These are phyloP conservation scores for Candida nanaspora DNA, from an alignment of 805 yeast genomes.

Conservation along the genomic window DNA sequence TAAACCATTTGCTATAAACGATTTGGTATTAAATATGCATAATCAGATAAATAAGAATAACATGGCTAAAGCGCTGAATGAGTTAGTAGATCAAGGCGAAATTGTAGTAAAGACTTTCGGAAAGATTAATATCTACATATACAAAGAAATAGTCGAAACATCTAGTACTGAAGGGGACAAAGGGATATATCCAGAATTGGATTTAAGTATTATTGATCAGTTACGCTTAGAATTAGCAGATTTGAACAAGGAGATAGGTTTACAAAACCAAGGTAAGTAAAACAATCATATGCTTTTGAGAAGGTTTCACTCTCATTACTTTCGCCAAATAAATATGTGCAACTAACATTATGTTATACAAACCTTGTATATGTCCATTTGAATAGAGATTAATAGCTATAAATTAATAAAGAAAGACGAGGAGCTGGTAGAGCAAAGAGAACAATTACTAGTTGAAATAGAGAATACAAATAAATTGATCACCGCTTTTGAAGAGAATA, in stretches of 20 bases:
- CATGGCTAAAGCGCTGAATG: conserved; percentile 30
- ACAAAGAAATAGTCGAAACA: conserved; percentile 22
- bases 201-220: too few species aligned
- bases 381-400: background rate
- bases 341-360: too few species aligned
- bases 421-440: background rate
- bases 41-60: conserved; percentile 28
- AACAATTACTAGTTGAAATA: background rate
- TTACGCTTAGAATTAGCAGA: too few species aligned
- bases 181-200: background rate
- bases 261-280: too few species aligned
- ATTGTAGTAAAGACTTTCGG: conserved; percentile 36
- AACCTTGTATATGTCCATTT: too few species aligned
- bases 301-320: background rate
- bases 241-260: too few species aligned
- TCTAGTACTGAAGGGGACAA: background rate
- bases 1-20: conserved; percentile 41
- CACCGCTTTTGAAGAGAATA: background rate
- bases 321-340: too few species aligned
- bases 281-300: too few species aligned
- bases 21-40: conserved; percentile 38
- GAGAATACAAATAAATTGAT: background rate
- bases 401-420: background rate
- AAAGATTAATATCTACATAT: conserved; percentile 35
- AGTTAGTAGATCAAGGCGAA: conserved; percentile 24